phyloP scores from a whole-genome alignment of 1,284 basidiomycete genomes.

The Phellopilus nigrolimitatus region DNA sequence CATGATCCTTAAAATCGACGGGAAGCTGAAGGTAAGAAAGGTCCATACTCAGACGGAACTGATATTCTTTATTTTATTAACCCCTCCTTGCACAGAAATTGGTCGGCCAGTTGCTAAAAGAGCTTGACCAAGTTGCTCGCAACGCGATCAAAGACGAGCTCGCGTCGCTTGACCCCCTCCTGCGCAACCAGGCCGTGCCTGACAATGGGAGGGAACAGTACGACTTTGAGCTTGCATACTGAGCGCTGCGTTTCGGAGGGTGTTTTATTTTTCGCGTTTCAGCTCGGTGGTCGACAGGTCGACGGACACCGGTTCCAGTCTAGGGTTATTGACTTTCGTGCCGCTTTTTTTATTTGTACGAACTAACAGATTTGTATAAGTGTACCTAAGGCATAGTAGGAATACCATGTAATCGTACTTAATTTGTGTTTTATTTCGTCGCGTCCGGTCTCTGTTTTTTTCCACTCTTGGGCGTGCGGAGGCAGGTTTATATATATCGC shows the following conservation, averaged over 20 bases:
- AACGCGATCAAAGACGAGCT: conserved; percentile 78
- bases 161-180: conserved; percentile 69
- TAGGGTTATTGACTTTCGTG: too few species aligned
- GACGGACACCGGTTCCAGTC: too few species aligned
- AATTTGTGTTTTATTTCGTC: too few species aligned
- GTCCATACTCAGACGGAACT: conserved; percentile 24
- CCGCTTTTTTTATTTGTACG: too few species aligned
- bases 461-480: too few species aligned
- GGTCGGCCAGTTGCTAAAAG: conserved; percentile 67
- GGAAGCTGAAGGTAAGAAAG: conserved; percentile 77
- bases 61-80: conserved; percentile 7
- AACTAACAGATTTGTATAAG: too few species aligned
- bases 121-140: conserved; percentile 75
- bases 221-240: conserved; percentile 37
- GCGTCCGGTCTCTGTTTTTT: too few species aligned
- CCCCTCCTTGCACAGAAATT: conserved; percentile 57
- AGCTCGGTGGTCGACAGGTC: neutral
- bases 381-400: too few species aligned
- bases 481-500: too few species aligned
- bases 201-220: conserved; percentile 38
- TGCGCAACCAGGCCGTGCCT: conserved; percentile 46
- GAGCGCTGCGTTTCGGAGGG: neutral
- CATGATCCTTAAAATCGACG: conserved; percentile 72
- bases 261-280: neutral
- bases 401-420: too few species aligned